Evolutionary conservation across 179 eudicot species (phyloP), one percentile per base, ranked within the genome.

Genomic region (Beta lomatogona): DNA sequence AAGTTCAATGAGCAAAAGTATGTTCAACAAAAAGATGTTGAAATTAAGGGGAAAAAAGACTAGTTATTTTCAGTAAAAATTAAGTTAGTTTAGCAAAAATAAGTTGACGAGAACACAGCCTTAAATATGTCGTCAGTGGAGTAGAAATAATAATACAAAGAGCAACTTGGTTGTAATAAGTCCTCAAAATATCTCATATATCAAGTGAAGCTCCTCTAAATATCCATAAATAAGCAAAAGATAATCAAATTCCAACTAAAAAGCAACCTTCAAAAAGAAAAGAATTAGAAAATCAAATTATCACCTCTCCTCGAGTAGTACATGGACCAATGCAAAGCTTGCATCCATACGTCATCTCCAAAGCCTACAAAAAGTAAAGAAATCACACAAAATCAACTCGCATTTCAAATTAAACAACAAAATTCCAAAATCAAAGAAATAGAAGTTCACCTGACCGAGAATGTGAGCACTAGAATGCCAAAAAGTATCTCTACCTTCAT

Each of bases 401-500:
- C 53, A 69, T 68, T 68, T 45, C 60, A 21, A 61, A 55, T 80
- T 21, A 54, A 61, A 66, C 59, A 75, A 58, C 19, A 69, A 57
- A 65, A 41, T 72, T n/a, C 7, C 68, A 82, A 84, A 9, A 63
- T 14, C n/a, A 71, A 36, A 11, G 13, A 57, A 78, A 14, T 11
- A 3, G 14, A 60, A 31, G 5, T 5, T 13, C 78, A 88, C 99
- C 95, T 94, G 92, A 50, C 98, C 99, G 16, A 96, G 94, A 87
- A 96, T 96, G 79, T 96, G 98, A 77, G 99, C 99, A 83, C 95
- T 96, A 0, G 99, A 94, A 77, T 96, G 99, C 99, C 99, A 96
- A 58, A 96, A 92, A 22, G 99, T 96, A 71, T 96, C 97, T 3
- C 99, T 86, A 0, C 99, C 99, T 85, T 94, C 94, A 58, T 94